Base-by-base conservation (phyloP, 108 stramenopile species). In the Nannochloropsis gaditana region DNA sequence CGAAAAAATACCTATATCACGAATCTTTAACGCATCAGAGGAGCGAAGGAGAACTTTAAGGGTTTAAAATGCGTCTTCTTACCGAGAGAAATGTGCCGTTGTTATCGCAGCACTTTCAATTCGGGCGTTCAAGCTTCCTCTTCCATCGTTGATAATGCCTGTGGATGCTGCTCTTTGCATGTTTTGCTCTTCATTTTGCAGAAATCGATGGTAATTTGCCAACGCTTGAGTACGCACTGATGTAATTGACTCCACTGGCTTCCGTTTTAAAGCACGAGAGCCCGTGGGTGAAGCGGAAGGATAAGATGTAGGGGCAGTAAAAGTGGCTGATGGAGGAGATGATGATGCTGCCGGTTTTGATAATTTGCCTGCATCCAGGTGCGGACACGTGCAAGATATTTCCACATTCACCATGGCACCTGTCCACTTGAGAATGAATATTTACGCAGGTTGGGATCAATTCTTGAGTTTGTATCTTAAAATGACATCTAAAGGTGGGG, bases 121-220 rank as follows among this genome's bases (percentile, higher is more conserved):
- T 31, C 31, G 31, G 31, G 31, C 31, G 31, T 31, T 31, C 31
- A 73, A 73, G n/a, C 59, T 73, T 73, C 59, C 59, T n/a, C 59
- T n/a, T 15, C 59, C 59, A n/a, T 73, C n/a, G 59, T n/a, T 73
- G 59, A 15, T n/a, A n/a, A 15, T n/a, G 19, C 15, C 15, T n/a
- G 19, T n/a, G 19, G 59, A 15, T 6, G 59, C 59, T n/a, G 59
- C 59, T n/a, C 19, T n/a, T n/a, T 73, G 59, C 59, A n/a, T n/a
- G 19, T n/a, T 73, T n/a, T 73, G 15, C 19, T 73, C 59, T 73
- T 73, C 59, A 15, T 73, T n/a, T n/a, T 73, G 19, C 59, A 73
- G 59, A n/a, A 73, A 73, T 15, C 59, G 59, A 73, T n/a, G 59
- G n/a, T 73, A 73, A 73, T 73, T 73, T 15, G 59, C 59, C 59